Conservation (phyloP, 495 filamentous ascomycete genomes). For the Annulohypoxylon nitens region DNA sequence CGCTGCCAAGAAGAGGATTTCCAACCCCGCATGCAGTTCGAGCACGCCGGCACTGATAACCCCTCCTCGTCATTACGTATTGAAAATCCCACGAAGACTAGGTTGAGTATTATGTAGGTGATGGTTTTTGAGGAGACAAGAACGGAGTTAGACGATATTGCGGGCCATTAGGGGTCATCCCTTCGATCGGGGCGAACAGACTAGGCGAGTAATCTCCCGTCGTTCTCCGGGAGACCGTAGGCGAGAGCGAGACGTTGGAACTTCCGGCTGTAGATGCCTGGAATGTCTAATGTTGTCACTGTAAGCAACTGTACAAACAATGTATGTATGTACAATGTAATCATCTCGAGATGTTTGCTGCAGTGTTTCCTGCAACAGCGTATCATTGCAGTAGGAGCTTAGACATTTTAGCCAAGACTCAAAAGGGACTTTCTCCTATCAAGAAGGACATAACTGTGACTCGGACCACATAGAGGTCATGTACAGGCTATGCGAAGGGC, state of each 20-base stretch:
- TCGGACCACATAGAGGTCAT: constrained; percentile 36
- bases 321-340: constrained; percentile 2
- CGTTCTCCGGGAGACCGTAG: constrained; percentile 10
- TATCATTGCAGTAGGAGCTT: constrained; percentile 40
- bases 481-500: constrained; percentile 18
- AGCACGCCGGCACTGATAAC: constrained; percentile 7
- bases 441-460: constrained; percentile 20
- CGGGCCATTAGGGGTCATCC: constrained; percentile 24
- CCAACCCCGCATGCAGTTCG: constrained; percentile 35
- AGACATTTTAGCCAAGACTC: constrained; percentile 19
- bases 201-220: constrained; percentile 37
- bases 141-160: constrained; percentile 7
- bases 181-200: constrained; percentile 27
- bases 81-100: constrained; percentile 20
- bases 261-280: not conserved
- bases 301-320: constrained; percentile 1
- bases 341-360: constrained; percentile 34
- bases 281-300: constrained; percentile 11
- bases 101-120: constrained; percentile 8
- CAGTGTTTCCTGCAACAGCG: constrained; percentile 38
- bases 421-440: constrained; percentile 23
- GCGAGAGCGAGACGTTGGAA: constrained; percentile 13
- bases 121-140: not conserved
- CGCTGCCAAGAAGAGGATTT: constrained; percentile 29
- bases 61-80: constrained; percentile 31